These are phyloP conservation scores for Sextonia rubra DNA, from an alignment of 164 flowering plant genomes.

Conservation along the genomic window DNA sequence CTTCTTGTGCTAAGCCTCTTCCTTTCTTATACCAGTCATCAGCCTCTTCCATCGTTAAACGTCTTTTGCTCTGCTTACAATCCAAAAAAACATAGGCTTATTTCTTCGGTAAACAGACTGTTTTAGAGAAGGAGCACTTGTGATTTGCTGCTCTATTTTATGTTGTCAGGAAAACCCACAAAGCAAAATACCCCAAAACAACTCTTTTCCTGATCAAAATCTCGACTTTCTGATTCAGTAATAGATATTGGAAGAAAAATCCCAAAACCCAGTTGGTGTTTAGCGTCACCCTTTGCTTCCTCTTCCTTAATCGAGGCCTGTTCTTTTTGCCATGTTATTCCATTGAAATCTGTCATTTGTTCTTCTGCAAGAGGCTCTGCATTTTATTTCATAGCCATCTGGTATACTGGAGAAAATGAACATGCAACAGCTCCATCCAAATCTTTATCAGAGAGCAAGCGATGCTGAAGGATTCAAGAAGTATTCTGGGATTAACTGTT, in stretches of 20 bases:
- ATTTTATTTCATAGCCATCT: not conserved
- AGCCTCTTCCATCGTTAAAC: conserved; percentile 1
- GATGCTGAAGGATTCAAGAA: conserved; percentile 14
- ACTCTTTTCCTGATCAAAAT: not conserved
- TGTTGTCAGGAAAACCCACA: not conserved
- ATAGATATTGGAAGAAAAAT: not conserved
- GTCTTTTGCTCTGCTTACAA: not conserved
- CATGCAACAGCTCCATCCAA: conserved; percentile 13
- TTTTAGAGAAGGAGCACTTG: not conserved
- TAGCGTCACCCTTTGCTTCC: not conserved
- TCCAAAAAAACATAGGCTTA: not conserved
- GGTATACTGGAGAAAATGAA: conserved; percentile 13
- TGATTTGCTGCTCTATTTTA: not conserved
- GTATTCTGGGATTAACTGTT: conserved; percentile 11
- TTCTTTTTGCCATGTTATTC: not conserved
- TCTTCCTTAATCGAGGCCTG: not conserved
- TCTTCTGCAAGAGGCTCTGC: not conserved
- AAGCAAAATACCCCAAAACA: not conserved
- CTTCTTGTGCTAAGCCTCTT: not conserved
- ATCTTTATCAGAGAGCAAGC: conserved; percentile 2
- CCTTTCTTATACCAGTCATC: conserved; percentile 2
- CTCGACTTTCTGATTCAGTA: not conserved
- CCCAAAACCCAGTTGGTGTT: conserved; percentile 8
- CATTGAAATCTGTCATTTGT: not conserved
- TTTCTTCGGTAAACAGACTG: not conserved